These are phyloP conservation scores for Helotiales sp. DNA, from an alignment of 2,329 filamentous ascomycete genomes.

Conservation along the genomic window DNA sequence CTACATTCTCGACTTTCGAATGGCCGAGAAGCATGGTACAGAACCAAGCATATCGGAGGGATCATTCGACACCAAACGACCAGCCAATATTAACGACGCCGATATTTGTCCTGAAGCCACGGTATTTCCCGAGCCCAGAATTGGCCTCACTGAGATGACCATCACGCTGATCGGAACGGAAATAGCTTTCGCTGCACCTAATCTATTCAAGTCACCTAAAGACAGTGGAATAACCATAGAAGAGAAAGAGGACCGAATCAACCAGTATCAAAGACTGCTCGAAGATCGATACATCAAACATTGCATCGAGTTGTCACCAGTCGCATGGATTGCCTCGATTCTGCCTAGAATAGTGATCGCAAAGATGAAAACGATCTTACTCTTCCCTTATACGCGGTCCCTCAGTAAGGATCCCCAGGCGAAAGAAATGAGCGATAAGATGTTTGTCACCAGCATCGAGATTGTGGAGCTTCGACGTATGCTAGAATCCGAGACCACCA, in stretches of 20 bases:
- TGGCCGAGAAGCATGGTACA: conserved; percentile 41
- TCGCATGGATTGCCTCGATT: conserved; percentile 4
- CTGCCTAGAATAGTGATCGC: conserved; percentile 8
- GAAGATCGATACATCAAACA: conserved; percentile 9
- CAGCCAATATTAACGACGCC: conserved; percentile 57
- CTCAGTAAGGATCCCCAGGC: not conserved
- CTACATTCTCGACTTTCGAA: conserved; percentile 55
- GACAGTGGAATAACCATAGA: not conserved
- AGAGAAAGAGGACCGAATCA: conserved; percentile 3
- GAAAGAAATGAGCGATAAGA: conserved; percentile 10
- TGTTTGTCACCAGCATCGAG: conserved; percentile 10
- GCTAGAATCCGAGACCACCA: conserved; percentile 8
- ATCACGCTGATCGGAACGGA: conserved; percentile 33
- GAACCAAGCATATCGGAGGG: not conserved
- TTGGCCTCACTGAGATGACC: conserved; percentile 55
- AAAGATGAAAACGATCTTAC: conserved; percentile 6
- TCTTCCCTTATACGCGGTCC: conserved; percentile 3
- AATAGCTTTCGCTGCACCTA: conserved; percentile 2
- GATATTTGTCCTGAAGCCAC: conserved; percentile 51
- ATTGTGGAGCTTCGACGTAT: conserved; percentile 10
- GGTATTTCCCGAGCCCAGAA: conserved; percentile 46
- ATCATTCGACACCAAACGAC: conserved; percentile 35
- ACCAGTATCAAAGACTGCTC: conserved; percentile 1
- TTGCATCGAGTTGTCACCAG: not conserved
- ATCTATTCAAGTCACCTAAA: not conserved